These are phyloP conservation scores for Aureobasidium sp. DNA, from an alignment of 2,329 filamentous ascomycete species.

Conservation along the genomic window DNA sequence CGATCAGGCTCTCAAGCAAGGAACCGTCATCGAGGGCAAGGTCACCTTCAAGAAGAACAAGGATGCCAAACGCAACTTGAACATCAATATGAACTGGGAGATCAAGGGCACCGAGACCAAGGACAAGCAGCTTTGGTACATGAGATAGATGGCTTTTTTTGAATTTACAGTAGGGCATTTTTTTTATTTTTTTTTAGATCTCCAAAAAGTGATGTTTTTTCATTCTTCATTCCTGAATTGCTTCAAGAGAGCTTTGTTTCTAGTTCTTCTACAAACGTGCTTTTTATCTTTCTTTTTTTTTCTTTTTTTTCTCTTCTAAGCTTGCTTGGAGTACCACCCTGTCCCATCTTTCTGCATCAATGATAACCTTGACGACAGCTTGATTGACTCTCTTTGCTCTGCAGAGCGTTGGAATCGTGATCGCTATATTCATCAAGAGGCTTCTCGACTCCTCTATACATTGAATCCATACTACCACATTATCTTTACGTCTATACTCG, in stretches of 20 bases:
- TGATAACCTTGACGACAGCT: no score
- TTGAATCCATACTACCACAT: no score
- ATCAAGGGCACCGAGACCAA: constrained; percentile 20
- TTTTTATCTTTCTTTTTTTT: not conserved
- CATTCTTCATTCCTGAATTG: no score
- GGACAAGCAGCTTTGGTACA: constrained; percentile 24
- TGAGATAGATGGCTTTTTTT: constrained; percentile 17
- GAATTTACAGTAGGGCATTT: not conserved
- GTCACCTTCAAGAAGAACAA: constrained; percentile 20
- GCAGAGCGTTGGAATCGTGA: no score
- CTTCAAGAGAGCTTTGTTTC: no score
- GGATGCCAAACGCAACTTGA: constrained; percentile 31
- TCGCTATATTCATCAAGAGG: not conserved
- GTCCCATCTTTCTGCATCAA: not conserved
- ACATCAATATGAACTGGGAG: constrained; percentile 33
- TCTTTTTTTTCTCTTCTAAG: not conserved
- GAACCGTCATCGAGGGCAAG: constrained; percentile 50
- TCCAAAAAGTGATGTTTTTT: not conserved
- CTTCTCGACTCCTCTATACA: no score
- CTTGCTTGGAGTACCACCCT: not conserved
- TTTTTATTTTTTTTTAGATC: no score
- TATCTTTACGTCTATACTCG: no score
- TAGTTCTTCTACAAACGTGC: no score
- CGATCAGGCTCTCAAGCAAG: constrained; percentile 41
- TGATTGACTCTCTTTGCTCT: no score